Base-by-base conservation (phyloP, 2,329 filamentous ascomycete species). In the Onygenales sp. region DNA sequence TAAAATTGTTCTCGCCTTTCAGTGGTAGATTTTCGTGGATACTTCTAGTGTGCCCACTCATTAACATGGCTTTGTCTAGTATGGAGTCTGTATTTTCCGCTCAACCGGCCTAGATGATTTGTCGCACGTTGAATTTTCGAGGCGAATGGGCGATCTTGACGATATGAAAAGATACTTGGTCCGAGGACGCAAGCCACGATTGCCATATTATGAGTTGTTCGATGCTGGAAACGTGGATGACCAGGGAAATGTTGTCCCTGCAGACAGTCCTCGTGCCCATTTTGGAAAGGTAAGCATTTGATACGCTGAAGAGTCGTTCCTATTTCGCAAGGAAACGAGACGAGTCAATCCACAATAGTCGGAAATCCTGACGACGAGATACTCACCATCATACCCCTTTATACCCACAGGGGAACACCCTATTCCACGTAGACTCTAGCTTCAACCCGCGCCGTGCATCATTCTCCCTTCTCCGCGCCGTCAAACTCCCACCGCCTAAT, bases 161-260 rank as follows among this genome's bases (percentile, higher is more conserved):
- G 31, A 48, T 10, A 17, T 31, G 10, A 48, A 65, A 0, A 39
- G 36, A 39, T 39, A 39, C 36, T 3, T 39, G 36, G 13, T n/a
- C 13, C 36, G 9, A 39, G 77, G 74, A 13, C 72, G 76, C 43
- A 70, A 72, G 58, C 69, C 74, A 54, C 74, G 78, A 17, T 74
- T 78, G 56, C 59, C 65, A 2, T 70, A 75, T 55, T 66, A 72
- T 42, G 75, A 82, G 61, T 70, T 83, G 0, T 82, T 82, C 61
- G 80, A 83, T 57, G 78, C 78, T 0, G 71, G 76, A 50, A 83
- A 83, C 62, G 65, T 81, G 10, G 72, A 79, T 48, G 68, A 70
- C 2, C 71, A 79, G 42, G 74, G 74, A 44, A 63, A 65, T 1
- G 58, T 77, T 2, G 66, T 77, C n/a, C 65, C 70, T 37, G 58